A percentile compares a stretch with the other conserved stretches of the same genome.
These are phyloP conservation scores for Acacia acuminata DNA, from an alignment of 306 rosid genomes.

Conservation along the genomic window DNA sequence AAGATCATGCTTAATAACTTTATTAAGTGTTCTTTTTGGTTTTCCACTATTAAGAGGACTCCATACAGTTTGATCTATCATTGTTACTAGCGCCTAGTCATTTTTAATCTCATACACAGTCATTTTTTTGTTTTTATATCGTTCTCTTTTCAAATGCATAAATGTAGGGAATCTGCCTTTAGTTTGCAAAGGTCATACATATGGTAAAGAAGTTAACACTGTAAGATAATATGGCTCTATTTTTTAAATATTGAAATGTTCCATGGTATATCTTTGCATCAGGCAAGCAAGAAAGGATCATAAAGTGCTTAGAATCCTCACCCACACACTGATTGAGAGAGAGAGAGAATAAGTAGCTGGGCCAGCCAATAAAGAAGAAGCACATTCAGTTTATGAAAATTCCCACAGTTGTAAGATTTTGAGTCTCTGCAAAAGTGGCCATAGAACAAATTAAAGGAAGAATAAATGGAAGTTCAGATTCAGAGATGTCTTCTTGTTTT, in stretches of 20 bases:
- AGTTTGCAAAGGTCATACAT: neutral
- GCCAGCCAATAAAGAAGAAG: neutral
- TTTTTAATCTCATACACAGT: neutral
- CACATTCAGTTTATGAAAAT: slow-evolving; percentile 8
- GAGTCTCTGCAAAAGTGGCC: slow-evolving; percentile 1
- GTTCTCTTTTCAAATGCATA: neutral
- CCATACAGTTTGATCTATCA: neutral
- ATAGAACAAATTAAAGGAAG: slow-evolving; percentile 18
- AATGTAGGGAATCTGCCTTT: neutral
- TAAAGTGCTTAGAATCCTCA: slow-evolving; percentile 32
- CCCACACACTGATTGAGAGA: neutral
- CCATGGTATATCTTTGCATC: neutral
- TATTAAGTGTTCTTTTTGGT: too few relatives aligned
- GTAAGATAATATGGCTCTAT: neutral
- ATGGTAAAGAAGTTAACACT: neutral
- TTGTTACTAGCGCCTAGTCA: neutral
- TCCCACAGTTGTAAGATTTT: slow-evolving; percentile 6
- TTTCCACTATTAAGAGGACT: too few relatives aligned
- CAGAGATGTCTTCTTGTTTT: slow-evolving; percentile 45
- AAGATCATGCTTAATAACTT: too few relatives aligned
- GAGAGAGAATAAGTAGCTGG: slow-evolving; percentile 14
- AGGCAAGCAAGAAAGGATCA: slow-evolving; percentile 9
- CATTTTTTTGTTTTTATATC: neutral
- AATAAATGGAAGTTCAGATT: slow-evolving; percentile 44
- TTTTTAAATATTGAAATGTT: neutral